phyloP scores from a whole-genome alignment of 2,329 filamentous ascomycete species.

The Ophiostoma populinum region DNA sequence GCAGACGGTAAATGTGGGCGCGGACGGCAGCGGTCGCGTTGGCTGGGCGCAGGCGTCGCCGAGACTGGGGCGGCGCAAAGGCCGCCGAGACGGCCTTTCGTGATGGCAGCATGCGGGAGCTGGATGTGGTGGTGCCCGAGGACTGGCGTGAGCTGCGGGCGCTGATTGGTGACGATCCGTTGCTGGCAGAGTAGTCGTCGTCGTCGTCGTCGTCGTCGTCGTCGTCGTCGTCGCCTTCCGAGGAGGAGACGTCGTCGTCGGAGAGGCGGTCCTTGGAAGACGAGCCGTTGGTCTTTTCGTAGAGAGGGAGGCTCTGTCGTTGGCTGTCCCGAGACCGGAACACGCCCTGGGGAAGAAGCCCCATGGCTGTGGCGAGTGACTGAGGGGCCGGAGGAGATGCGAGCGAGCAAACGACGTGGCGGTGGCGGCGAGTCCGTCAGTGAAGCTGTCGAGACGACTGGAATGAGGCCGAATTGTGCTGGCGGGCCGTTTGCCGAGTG shows the following conservation, averaged over 20 bases:
- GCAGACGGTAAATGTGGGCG: conserved; percentile 40
- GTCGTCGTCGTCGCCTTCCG: conserved; percentile 21
- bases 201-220: conserved; percentile 18
- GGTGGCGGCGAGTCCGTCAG: background rate
- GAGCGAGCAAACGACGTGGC: background rate
- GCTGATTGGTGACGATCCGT: conserved; percentile 24
- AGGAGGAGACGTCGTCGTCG: conserved; percentile 29
- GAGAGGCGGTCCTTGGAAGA: conserved; percentile 32
- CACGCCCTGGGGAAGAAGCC: conserved; percentile 21
- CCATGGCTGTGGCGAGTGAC: conserved; percentile 23
- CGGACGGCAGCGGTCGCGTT: conserved; percentile 13
- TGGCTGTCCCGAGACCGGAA: conserved; percentile 29
- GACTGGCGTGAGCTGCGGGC: conserved; percentile 33
- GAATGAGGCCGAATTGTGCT: no score
- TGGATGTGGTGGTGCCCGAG: conserved; percentile 25
- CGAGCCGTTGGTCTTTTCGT: conserved; percentile 25
- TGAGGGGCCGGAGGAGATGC: background rate
- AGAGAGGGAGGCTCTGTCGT: conserved; percentile 27
- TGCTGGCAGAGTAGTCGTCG: conserved; percentile 20
- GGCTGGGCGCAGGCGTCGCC: conserved; percentile 3
- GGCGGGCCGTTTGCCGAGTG: no score
- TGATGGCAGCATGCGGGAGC: conserved; percentile 28
- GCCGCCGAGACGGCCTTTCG: conserved; percentile 16
- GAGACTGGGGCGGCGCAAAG: conserved; percentile 11
- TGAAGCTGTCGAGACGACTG: background rate